A percentile compares a stretch with the other conserved stretches of the same genome.
Conservation (phyloP, 2,329 filamentous ascomycete genomes). For the Neofusicoccum sp. region DNA sequence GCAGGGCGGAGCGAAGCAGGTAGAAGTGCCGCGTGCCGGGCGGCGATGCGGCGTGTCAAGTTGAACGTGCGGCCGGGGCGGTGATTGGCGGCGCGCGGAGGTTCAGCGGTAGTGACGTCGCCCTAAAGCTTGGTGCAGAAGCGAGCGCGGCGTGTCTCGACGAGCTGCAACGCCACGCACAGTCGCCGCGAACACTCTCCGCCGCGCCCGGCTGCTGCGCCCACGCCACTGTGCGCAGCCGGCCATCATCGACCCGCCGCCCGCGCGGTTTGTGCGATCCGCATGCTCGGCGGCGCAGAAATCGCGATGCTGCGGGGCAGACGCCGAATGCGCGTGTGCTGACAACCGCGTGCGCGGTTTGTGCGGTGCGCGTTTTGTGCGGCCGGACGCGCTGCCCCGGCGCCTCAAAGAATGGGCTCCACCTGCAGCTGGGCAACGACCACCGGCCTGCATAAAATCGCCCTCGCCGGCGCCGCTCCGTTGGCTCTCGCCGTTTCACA, state of each 20-base stretch:
- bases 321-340: slow-evolving; percentile 15
- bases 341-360: neutral
- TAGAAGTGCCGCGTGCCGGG: neutral
- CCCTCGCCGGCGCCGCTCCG: neutral
- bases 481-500: slow-evolving; percentile 1
- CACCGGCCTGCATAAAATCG: neutral
- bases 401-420: slow-evolving; percentile 7
- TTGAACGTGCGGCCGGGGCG: neutral
- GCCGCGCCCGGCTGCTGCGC: neutral
- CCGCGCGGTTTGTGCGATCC: slow-evolving; percentile 27
- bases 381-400: neutral
- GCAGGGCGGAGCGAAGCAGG: no score
- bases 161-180: neutral
- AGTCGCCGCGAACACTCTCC: neutral
- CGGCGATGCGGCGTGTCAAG: neutral
- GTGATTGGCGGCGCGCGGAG: neutral
- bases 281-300: neutral
- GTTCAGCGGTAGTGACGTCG: neutral
- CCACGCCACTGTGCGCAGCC: neutral
- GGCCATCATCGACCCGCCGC: neutral
- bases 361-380: slow-evolving; percentile 17
- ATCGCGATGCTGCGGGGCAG: neutral
- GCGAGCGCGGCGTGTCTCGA: neutral
- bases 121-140: slow-evolving; percentile 9
- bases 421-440: neutral